Conservation (phyloP, 176 grass and related monocot genomes). For the Saccharum spontaneum region DNA sequence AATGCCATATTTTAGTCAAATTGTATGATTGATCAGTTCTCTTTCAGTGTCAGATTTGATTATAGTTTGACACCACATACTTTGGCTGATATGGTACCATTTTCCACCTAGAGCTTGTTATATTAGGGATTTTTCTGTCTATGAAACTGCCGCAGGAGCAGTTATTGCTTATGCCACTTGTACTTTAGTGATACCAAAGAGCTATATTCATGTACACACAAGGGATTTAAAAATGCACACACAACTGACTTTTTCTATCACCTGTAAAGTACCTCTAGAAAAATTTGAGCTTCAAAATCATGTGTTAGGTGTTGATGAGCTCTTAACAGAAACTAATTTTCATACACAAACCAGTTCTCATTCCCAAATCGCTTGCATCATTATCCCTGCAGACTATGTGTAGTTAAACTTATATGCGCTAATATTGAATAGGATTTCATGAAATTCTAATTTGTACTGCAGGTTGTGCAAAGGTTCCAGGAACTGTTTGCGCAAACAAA, state of each 20-base stretch:
- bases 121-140: not conserved
- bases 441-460: conserved; percentile 30
- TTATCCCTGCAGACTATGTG: not conserved
- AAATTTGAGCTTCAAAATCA: not conserved
- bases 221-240: not conserved
- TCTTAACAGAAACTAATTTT: not conserved
- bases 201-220: not conserved
- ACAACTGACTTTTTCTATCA: not conserved
- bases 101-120: not conserved
- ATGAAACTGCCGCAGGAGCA: not conserved
- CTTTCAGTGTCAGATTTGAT: not conserved
- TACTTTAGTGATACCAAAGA: not conserved
- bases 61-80: not conserved
- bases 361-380: not conserved
- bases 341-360: not conserved
- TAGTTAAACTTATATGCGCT: not conserved
- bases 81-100: not conserved
- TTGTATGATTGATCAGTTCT: not conserved
- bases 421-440: not conserved
- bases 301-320: not conserved
- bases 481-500: conserved; percentile 92
- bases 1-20: not conserved
- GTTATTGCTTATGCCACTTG: not conserved
- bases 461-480: conserved; percentile 98
- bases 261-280: not conserved